Evolutionary conservation across 441 rosid genomes (phyloP).

Genomic region (Arabidopsis lyrata): DNA sequence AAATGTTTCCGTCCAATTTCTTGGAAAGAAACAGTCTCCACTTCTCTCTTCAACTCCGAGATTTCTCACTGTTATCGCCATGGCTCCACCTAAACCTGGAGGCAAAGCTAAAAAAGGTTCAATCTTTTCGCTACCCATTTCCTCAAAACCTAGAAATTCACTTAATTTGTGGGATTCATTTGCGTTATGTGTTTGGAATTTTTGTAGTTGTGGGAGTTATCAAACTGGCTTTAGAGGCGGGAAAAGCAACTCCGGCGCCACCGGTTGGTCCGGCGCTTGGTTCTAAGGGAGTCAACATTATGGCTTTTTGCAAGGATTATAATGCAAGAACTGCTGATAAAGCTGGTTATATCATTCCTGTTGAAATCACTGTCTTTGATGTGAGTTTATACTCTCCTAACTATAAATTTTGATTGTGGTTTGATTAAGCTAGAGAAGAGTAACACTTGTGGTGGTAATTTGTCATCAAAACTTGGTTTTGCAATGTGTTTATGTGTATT

Average conservation of each 20-base stretch:
- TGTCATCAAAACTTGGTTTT: too few species aligned
- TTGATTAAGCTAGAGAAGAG: neutral
- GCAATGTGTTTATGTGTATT: neutral
- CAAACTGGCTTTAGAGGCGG: conserved; percentile 91
- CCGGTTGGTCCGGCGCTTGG: conserved; percentile 98
- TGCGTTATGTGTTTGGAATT: neutral
- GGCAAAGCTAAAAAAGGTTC: conserved; percentile 51
- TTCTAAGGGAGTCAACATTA: conserved; percentile 89
- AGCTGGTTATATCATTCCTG: conserved; percentile 91
- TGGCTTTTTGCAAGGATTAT: conserved; percentile 98
- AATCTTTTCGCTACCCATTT: conserved; percentile 15
- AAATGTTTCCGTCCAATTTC: conserved; percentile 46
- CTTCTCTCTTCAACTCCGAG: conserved; percentile 50
- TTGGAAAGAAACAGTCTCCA: conserved; percentile 42
- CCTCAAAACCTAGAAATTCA: neutral
- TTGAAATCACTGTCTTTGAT: conserved; percentile 91
- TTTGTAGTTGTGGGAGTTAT: conserved; percentile 75
- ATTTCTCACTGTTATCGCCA: conserved; percentile 51
- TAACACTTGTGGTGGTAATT: neutral
- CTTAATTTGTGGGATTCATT: neutral
- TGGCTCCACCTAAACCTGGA: conserved; percentile 51
- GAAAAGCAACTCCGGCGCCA: conserved; percentile 96
- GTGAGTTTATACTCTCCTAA: conserved; percentile 50
- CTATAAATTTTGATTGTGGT: neutral
- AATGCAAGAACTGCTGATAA: conserved; percentile 98